phyloP scores from a whole-genome alignment of 176 grass and related monocot genomes.

The Triticum monococcum region DNA sequence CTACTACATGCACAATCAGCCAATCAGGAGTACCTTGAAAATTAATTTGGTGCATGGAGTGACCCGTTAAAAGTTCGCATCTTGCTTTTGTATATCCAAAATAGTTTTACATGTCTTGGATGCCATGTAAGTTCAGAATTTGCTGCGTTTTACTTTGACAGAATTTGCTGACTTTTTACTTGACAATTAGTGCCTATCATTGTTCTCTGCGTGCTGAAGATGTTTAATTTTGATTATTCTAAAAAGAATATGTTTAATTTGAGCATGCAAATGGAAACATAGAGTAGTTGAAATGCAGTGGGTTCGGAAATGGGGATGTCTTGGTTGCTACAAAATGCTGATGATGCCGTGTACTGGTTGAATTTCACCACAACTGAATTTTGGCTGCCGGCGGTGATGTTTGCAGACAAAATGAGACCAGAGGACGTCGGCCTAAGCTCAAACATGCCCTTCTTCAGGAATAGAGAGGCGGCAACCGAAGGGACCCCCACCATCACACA shows the following conservation, averaged over 20 bases:
- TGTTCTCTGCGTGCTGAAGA: not conserved
- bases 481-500: constrained; percentile 50
- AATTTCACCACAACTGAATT: not conserved
- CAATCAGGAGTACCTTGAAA: not conserved
- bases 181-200: not conserved
- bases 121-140: not conserved
- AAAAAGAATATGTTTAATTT: not conserved
- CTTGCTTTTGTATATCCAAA: no score
- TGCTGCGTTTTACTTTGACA: not conserved
- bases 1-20: not conserved
- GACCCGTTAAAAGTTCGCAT: not conserved
- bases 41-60: not conserved
- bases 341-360: not conserved
- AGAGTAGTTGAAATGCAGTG: not conserved
- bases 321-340: not conserved
- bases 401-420: constrained; percentile 75
- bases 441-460: constrained; percentile 52
- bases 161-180: not conserved
- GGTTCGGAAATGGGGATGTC: not conserved
- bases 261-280: not conserved
- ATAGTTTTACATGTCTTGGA: not conserved
- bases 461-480: not conserved
- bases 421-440: constrained; percentile 68
- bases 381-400: not conserved
- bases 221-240: not conserved